Conservation (phyloP, 2,329 filamentous ascomycete genomes). For the Nigrospora sphaerica region DNA sequence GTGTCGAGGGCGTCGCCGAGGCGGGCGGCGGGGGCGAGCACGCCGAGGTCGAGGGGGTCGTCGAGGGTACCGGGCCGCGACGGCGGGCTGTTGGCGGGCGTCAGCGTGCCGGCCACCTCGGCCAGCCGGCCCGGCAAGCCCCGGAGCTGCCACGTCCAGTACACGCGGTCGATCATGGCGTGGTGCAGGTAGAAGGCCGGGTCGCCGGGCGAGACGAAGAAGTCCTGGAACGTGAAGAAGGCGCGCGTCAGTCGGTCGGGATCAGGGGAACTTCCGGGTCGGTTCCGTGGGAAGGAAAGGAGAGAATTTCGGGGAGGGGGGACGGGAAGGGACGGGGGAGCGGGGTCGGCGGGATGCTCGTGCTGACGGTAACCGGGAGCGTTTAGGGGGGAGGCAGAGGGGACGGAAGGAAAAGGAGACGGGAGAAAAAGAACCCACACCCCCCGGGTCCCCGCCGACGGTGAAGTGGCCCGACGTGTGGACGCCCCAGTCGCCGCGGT, state of each 20-base stretch:
- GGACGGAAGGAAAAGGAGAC: no score
- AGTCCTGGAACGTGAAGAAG: constrained; percentile 5
- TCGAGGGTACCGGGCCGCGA: background rate
- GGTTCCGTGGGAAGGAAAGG: no score
- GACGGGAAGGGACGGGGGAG: no score
- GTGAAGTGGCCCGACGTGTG: constrained; percentile 30
- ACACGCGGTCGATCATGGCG: constrained; percentile 27
- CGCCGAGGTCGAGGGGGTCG: background rate
- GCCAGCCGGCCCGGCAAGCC: constrained; percentile 5
- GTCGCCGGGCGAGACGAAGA: constrained; percentile 27
- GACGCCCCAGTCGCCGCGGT: constrained; percentile 5
- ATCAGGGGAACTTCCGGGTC: background rate
- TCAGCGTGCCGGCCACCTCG: background rate
- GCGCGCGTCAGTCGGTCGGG: background rate
- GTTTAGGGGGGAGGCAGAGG: background rate
- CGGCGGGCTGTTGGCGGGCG: background rate
- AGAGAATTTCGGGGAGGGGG: no score
- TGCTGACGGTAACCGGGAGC: no score
- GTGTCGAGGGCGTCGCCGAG: background rate
- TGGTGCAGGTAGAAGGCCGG: constrained; percentile 34
- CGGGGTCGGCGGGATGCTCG: no score
- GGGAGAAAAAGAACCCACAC: constrained; percentile 7
- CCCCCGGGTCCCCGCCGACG: constrained; percentile 28
- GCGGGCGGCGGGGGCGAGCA: background rate
- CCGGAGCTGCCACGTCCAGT: constrained; percentile 35